Evolutionary conservation across 2,329 filamentous ascomycete species (phyloP).

Genomic region (Fusarium devonianum): DNA sequence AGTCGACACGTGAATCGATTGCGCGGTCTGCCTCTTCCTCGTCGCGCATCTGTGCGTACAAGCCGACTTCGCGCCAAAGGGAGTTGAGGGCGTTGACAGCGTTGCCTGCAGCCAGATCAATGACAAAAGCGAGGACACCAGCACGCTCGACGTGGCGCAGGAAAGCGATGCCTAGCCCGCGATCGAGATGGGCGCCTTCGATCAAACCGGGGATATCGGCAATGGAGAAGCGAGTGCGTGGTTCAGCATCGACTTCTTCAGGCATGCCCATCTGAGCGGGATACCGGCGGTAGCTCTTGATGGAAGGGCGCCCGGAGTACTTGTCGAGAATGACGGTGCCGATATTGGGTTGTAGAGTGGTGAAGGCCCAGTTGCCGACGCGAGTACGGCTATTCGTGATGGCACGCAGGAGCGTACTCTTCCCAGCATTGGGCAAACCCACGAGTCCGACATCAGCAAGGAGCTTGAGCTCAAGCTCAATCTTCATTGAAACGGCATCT

Average conservation of each 20-base stretch:
- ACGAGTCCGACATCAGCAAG: conserved; percentile 95
- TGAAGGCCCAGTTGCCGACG: conserved; percentile 96
- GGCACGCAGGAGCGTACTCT: conserved; percentile 88
- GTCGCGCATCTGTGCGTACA: conserved; percentile 82
- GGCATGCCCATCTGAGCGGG: conserved; percentile 48
- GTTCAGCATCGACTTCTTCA: conserved; percentile 56
- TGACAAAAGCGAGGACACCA: conserved; percentile 89
- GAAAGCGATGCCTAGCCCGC: conserved; percentile 89
- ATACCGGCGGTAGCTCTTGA: conserved; percentile 49
- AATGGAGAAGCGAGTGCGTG: conserved; percentile 84
- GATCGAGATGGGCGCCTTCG: conserved; percentile 89
- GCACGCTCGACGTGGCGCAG: conserved; percentile 94
- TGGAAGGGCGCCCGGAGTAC: conserved; percentile 75
- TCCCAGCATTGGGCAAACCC: conserved; percentile 93
- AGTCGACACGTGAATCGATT: conserved; percentile 62
- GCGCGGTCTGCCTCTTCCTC: conserved; percentile 74
- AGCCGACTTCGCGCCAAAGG: conserved; percentile 88
- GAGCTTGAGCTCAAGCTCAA: conserved; percentile 92
- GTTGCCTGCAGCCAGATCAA: conserved; percentile 83
- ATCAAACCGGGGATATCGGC: conserved; percentile 96
- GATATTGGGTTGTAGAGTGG: conserved; percentile 92
- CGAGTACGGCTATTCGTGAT: conserved; percentile 88
- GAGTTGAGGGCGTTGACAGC: conserved; percentile 79
- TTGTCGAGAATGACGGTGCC: conserved; percentile 94
- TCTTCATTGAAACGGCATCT: conserved; percentile 74